Base-by-base conservation (phyloP, 2,329 filamentous ascomycete genomes). In the Talaromyces albobiverticillius region DNA sequence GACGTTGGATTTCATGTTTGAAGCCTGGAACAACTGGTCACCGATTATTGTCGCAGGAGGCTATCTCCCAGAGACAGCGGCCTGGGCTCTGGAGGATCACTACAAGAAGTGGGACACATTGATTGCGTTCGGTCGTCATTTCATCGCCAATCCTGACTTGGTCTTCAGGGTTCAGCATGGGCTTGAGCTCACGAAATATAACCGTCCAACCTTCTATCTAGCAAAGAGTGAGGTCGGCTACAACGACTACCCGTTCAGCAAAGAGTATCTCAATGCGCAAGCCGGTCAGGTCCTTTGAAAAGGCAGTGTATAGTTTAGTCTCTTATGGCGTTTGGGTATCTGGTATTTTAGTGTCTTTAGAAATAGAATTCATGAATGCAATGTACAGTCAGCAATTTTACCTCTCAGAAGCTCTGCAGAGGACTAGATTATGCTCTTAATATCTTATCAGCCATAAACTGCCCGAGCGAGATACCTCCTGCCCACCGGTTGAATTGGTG, bases 211-310 rank as follows among this genome's bases (percentile, higher is more conserved):
- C 0, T 63, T 66, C 34, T 66, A 65, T 55, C 32, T 26, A 2
- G 10, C 47, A 1, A 49, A 48, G 42, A 41, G 22, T 4, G n/a
- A 20, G 0, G 18, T 38, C n/a, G 62, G 62, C 2, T 64, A 62
- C 38, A 46, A 40, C 14, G 70, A 72, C 54, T 69, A 71, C 45
- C 63, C 66, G 2, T 73, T 71, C 50, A 70, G 68, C 16, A 23
- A 42, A 22, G 38, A 16, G n/a, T n/a, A n/a, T n/a, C n/a, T n/a
- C n/a, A n/a, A n/a, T n/a, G n/a, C n/a, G n/a, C n/a, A n/a, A n/a
- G n/a, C n/a, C n/a, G n/a, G n/a, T n/a, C n/a, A n/a, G n/a, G n/a
- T n/a, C n/a, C n/a, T n/a, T n/a, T n/a, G n/a, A n/a, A n/a, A n/a
- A n/a, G n/a, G n/a, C n/a, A n/a, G n/a, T n/a, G n/a, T n/a, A n/a